Evolutionary conservation across 2,329 filamentous ascomycete genomes (phyloP).

Genomic region (Hymenoscyphus fraxineus): DNA sequence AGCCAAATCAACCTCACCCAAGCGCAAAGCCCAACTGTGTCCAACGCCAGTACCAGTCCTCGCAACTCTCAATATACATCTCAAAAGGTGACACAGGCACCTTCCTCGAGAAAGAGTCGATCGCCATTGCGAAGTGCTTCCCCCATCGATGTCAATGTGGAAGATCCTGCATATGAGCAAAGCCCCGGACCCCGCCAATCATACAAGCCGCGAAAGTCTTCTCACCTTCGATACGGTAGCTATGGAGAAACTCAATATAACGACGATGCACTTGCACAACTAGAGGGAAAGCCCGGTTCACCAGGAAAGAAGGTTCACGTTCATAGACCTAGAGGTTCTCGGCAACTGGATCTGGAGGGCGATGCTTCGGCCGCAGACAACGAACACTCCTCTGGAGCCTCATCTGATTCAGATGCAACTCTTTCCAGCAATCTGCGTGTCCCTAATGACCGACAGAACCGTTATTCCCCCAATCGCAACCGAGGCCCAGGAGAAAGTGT

Average conservation of each 20-base stretch:
- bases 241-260: constrained; percentile 26
- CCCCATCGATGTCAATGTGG: background rate
- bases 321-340: constrained; percentile 21
- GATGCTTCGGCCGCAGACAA: constrained; percentile 31
- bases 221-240: constrained; percentile 34
- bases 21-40: constrained; percentile 12
- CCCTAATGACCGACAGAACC: constrained; percentile 8
- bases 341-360: constrained; percentile 14
- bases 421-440: constrained; percentile 22
- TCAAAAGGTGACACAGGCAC: constrained; percentile 5
- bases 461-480: constrained; percentile 5
- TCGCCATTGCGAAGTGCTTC: constrained; percentile 7
- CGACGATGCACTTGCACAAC: constrained; percentile 27
- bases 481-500: background rate
- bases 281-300: constrained; percentile 23
- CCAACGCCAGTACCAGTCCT: constrained; percentile 15
- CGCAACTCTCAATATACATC: constrained; percentile 7
- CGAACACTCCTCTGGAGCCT: constrained; percentile 30
- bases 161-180: constrained; percentile 8
- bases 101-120: constrained; percentile 17
- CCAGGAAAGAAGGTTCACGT: constrained; percentile 21
- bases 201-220: constrained; percentile 36
- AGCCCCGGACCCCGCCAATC: constrained; percentile 17
- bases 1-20: constrained; percentile 23
- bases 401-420: constrained; percentile 31